Percentiles rank a stretch among this genome's conserved stretches.
phyloP scores from a whole-genome alignment of 495 filamentous ascomycete species.

The Penicillium atrosanguineum region DNA sequence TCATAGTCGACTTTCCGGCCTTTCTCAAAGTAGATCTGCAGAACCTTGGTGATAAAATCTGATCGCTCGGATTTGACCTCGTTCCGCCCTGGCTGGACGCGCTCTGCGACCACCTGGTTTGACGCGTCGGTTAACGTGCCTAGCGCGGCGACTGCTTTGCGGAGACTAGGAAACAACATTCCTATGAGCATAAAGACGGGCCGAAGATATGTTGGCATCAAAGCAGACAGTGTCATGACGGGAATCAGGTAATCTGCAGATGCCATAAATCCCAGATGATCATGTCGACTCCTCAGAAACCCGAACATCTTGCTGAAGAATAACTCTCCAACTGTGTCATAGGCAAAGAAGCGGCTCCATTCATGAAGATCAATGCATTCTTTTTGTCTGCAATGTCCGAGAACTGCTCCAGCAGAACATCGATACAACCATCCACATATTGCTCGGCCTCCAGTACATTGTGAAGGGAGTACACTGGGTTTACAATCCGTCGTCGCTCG shows the following conservation, averaged over 20 bases:
- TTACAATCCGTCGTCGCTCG: too few relatives aligned
- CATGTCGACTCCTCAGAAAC: too few relatives aligned
- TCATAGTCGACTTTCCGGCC: constrained; percentile 11
- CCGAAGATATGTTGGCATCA: too few relatives aligned
- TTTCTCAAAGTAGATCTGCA: constrained; percentile 1
- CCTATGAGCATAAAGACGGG: too few relatives aligned
- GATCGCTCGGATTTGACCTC: neutral
- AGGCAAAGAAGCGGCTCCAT: constrained; percentile 17
- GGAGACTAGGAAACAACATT: too few relatives aligned
- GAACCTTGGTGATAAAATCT: too few relatives aligned
- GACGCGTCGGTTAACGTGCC: too few relatives aligned
- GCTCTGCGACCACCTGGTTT: constrained; percentile 26
- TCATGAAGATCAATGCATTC: constrained; percentile 20
- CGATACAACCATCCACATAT: constrained; percentile 25
- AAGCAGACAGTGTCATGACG: too few relatives aligned
- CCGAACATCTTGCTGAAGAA: constrained; percentile 32
- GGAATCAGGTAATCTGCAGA: too few relatives aligned
- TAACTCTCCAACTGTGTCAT: constrained; percentile 38
- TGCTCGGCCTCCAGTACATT: constrained; percentile 20
- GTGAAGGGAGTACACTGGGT: too few relatives aligned
- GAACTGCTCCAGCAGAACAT: constrained; percentile 21
- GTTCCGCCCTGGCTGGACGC: constrained; percentile 12
- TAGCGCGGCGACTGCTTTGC: neutral
- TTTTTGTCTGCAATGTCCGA: constrained; percentile 19
- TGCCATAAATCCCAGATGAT: too few relatives aligned